phyloP scores from a whole-genome alignment of 257 asterid genomes.

The Solanum sparsipilum region DNA sequence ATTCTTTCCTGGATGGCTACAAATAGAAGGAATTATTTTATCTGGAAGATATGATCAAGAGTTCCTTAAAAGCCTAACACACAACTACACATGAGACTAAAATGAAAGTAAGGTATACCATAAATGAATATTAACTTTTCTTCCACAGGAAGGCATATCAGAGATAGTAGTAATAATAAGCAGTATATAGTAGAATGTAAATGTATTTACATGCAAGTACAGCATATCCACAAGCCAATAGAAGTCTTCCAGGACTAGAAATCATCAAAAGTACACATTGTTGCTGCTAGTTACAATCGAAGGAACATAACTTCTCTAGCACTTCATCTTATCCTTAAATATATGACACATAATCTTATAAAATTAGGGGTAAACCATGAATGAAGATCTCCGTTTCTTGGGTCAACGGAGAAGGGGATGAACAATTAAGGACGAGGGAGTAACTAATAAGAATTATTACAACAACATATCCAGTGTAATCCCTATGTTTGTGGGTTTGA shows the following conservation, averaged over 20 bases:
- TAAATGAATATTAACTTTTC: neutral
- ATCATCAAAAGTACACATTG: neutral
- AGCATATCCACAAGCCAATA: neutral
- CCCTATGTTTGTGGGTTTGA: neutral
- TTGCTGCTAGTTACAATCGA: neutral
- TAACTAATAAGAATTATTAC: neutral
- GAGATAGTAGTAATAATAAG: neutral
- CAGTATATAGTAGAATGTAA: neutral
- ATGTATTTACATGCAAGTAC: neutral
- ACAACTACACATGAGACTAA: neutral
- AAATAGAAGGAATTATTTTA: slow-evolving; percentile 16
- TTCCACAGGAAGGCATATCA: neutral
- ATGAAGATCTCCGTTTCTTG: neutral
- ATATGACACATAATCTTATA: neutral
- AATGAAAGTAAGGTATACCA: neutral
- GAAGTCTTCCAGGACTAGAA: neutral
- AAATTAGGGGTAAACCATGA: neutral
- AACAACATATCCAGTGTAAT: neutral
- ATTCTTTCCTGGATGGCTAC: slow-evolving; percentile 98
- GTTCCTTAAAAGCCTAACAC: neutral
- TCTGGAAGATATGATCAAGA: neutral
- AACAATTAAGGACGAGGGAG: neutral
- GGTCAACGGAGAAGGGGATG: neutral
- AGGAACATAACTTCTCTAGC: neutral
- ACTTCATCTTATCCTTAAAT: neutral